Percentiles rank a stretch among this genome's conserved stretches.
Conservation (phyloP, 164 flowering plant genomes). For the Dillenia suffruticosa region DNA sequence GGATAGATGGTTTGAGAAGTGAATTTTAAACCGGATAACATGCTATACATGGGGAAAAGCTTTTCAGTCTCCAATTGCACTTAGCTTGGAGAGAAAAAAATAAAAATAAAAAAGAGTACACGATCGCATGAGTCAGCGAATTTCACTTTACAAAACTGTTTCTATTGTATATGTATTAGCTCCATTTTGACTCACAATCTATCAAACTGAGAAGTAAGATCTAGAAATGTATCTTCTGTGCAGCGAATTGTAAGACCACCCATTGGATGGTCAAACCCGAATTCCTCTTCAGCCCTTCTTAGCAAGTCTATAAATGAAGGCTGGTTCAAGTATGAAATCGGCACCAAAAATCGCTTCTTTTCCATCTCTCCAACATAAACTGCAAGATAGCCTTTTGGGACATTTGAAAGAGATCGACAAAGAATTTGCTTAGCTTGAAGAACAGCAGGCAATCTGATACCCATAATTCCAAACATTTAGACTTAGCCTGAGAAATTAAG, state of each 20-base stretch:
- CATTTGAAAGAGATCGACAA: slow-evolving; percentile 4
- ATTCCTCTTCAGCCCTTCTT: slow-evolving; percentile 22
- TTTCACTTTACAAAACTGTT: too few relatives aligned
- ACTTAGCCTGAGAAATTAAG: not conserved
- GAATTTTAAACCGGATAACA: too few relatives aligned
- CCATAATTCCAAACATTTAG: slow-evolving; percentile 9
- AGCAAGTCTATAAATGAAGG: slow-evolving; percentile 24
- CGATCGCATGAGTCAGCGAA: too few relatives aligned
- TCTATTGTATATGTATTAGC: too few relatives aligned
- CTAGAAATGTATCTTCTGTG: not conserved
- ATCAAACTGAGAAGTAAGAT: too few relatives aligned
- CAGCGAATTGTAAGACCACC: slow-evolving; percentile 10
- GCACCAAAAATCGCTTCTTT: slow-evolving; percentile 18
- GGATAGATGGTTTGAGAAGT: too few relatives aligned
- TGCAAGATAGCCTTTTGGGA: slow-evolving; percentile 32
- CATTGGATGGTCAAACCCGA: slow-evolving; percentile 6
- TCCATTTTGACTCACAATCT: too few relatives aligned
- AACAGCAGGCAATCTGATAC: slow-evolving; percentile 11
- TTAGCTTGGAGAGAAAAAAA: too few relatives aligned
- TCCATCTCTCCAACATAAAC: slow-evolving; percentile 32
- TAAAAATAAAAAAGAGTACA: too few relatives aligned
- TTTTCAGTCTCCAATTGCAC: too few relatives aligned
- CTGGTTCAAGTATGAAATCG: slow-evolving; percentile 22
- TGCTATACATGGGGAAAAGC: too few relatives aligned
- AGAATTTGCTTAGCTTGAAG: slow-evolving; percentile 15